Percentiles rank a stretch among this genome's conserved stretches.
phyloP scores from a whole-genome alignment of 805 yeast species.

The Candida silvicultrix region DNA sequence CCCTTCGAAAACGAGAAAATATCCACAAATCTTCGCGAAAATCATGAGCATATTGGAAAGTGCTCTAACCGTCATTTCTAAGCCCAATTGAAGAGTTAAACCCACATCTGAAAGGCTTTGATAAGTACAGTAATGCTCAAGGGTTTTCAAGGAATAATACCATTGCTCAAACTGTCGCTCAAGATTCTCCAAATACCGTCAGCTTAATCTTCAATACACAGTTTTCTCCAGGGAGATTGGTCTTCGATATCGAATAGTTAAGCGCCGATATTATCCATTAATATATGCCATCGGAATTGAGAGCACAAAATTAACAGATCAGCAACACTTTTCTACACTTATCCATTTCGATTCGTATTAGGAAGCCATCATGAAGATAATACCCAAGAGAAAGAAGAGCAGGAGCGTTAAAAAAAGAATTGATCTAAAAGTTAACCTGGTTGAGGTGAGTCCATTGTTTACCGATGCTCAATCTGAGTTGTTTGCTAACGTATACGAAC shows the following conservation, averaged over 20 bases:
- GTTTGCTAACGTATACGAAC: too few species aligned
- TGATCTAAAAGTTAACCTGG: conserved; percentile 13
- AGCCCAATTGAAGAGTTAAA: background rate
- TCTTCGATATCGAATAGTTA: background rate
- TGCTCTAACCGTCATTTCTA: background rate
- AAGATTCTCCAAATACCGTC: too few species aligned
- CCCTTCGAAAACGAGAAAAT: too few species aligned
- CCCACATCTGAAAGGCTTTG: too few species aligned
- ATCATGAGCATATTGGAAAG: too few species aligned
- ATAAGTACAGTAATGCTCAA: too few species aligned
- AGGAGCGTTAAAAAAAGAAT: conserved; percentile 3
- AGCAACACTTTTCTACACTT: background rate
- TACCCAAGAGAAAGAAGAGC: conserved; percentile 3
- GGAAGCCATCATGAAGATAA: conserved; percentile 6
- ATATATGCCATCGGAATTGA: background rate
- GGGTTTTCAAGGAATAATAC: too few species aligned
- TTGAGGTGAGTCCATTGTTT: conserved; percentile 11
- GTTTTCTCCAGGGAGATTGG: too few species aligned
- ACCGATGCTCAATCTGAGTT: too few species aligned
- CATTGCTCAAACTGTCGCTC: too few species aligned
- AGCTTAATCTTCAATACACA: too few species aligned
- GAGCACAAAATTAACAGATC: background rate
- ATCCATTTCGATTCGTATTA: background rate
- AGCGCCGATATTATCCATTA: background rate
- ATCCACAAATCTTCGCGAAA: background rate